Base-by-base conservation (phyloP, 495 filamentous ascomycete species). In the Daldinia caldariorum region DNA sequence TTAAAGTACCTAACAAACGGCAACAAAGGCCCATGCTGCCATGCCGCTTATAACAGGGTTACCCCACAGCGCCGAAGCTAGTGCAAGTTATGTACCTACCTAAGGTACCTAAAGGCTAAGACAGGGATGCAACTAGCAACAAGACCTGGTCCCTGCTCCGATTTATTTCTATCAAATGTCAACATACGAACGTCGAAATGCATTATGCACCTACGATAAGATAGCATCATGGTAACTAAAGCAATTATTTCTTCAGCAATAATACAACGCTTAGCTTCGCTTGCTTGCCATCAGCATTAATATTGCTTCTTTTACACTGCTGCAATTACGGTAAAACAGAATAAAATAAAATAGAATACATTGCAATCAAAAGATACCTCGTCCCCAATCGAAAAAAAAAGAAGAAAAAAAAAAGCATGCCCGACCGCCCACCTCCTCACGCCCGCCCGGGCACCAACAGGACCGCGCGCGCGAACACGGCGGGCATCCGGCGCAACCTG, bases 401-500 rank as follows among this genome's bases (percentile, higher is more conserved):
- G n/a, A 26, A 26, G 26, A 26, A 26, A 26, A 58, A 35, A 26
- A 26, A 3, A 26, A 26, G 3, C 10, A 77, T 75, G 75, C 61
- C 67, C 59, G 75, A 77, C 50, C 75, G 75, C n/a, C 75, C 75
- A 3, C 70, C 67, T 6, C 64, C 70, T 10, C 70, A 71, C 38
- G 55, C 51, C 9, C 75, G 75, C 18, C 65, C 58, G 4, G 67
- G 58, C 18, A 57, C 64, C 20, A 67, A 53, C 47, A 68, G 63
- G 22, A 67, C 49, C 16, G 55, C 70, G 61, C 77, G 61, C 70
- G 63, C 58, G 18, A 58, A 68, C 56, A 64, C 73, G 3, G 43
- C 55, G 18, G 73, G 72, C 31, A 86, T 90, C 39, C 88, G 91
- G 53, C 90, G 91, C 63, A 93, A 91, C 74, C 86, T 93, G 29